These are phyloP conservation scores for Rachicladosporium sp. DNA, from an alignment of 2,329 filamentous ascomycete species.

Conservation along the genomic window DNA sequence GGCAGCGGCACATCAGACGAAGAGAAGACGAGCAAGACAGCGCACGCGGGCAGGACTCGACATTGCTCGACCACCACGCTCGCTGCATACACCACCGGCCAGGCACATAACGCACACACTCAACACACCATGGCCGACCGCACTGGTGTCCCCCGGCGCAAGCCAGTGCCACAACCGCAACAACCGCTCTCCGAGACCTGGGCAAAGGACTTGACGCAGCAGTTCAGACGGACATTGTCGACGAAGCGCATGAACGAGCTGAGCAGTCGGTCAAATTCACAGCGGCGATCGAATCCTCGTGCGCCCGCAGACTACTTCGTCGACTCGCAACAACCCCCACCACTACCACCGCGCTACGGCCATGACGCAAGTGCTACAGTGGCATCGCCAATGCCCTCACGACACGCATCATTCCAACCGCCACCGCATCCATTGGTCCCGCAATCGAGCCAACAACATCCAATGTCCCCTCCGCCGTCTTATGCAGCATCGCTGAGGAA, in stretches of 20 bases:
- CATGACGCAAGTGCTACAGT: slow-evolving; percentile 6
- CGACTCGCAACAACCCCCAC: slow-evolving; percentile 7
- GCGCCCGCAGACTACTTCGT: slow-evolving; percentile 26
- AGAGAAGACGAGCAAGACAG: too few species aligned
- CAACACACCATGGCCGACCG: slow-evolving; percentile 10
- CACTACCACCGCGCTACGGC: slow-evolving; percentile 7
- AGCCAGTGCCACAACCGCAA: slow-evolving; percentile 17
- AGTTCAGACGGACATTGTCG: slow-evolving; percentile 78
- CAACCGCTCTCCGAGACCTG: slow-evolving; percentile 44
- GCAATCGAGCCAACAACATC: slow-evolving; percentile 11
- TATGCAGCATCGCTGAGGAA: slow-evolving; percentile 49
- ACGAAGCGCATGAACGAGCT: slow-evolving; percentile 80
- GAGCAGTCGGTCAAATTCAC: slow-evolving; percentile 25
- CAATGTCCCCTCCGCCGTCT: slow-evolving; percentile 37
- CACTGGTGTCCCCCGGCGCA: slow-evolving; percentile 19
- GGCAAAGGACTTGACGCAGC: slow-evolving; percentile 66
- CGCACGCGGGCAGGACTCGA: too few species aligned
- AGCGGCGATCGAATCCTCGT: slow-evolving; percentile 43
- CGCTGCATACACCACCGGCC: too few species aligned
- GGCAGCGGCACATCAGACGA: too few species aligned
- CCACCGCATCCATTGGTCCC: slow-evolving; percentile 17
- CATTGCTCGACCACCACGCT: too few species aligned
- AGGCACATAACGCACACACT: too few species aligned
- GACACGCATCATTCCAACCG: slow-evolving; percentile 10
- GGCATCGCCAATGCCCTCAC: slow-evolving; percentile 10